phyloP scores from a whole-genome alignment of 495 filamentous ascomycete genomes.

The Aspergillus ostianus region DNA sequence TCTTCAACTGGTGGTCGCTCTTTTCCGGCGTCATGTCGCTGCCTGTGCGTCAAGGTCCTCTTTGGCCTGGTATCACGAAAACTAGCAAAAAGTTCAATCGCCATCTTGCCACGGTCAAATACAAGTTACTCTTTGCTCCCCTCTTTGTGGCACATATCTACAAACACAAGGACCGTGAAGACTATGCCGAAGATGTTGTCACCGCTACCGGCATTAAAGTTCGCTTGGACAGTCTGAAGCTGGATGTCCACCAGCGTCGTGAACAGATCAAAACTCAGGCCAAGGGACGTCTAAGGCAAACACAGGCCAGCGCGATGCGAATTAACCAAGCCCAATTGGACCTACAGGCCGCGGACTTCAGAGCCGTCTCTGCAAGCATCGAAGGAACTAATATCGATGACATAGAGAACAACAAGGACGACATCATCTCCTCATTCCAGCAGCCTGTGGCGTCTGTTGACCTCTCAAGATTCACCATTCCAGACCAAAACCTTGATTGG shows the following conservation, averaged over 20 bases:
- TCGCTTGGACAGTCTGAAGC: slow-evolving; percentile 89
- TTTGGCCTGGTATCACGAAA: slow-evolving; percentile 91
- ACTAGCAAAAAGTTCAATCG: slow-evolving; percentile 98
- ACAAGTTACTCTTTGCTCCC: slow-evolving; percentile 87
- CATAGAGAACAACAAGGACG: slow-evolving; percentile 59
- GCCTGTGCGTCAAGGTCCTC: slow-evolving; percentile 83
- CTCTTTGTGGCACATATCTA: slow-evolving; percentile 95
- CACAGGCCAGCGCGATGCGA: slow-evolving; percentile 84
- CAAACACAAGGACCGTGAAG: slow-evolving; percentile 94
- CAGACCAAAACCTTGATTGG: slow-evolving; percentile 91
- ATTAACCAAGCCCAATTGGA: slow-evolving; percentile 93
- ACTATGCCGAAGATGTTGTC: slow-evolving; percentile 74
- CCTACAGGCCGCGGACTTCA: slow-evolving; percentile 86
- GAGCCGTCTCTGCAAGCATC: slow-evolving; percentile 90
- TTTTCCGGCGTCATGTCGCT: slow-evolving; percentile 95
- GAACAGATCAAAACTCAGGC: slow-evolving; percentile 84
- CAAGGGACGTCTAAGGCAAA: slow-evolving; percentile 66
- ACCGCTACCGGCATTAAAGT: slow-evolving; percentile 93
- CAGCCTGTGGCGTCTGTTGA: slow-evolving; percentile 57
- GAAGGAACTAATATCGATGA: slow-evolving; percentile 72
- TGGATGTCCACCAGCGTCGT: slow-evolving; percentile 91
- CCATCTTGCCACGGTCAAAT: slow-evolving; percentile 95
- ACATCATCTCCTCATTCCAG: slow-evolving; percentile 56
- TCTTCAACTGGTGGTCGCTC: slow-evolving; percentile 96
- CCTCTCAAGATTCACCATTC: slow-evolving; percentile 87